Evolutionary conservation across 257 asterid species (phyloP).

Genomic region (Plectranthus barbatus): DNA sequence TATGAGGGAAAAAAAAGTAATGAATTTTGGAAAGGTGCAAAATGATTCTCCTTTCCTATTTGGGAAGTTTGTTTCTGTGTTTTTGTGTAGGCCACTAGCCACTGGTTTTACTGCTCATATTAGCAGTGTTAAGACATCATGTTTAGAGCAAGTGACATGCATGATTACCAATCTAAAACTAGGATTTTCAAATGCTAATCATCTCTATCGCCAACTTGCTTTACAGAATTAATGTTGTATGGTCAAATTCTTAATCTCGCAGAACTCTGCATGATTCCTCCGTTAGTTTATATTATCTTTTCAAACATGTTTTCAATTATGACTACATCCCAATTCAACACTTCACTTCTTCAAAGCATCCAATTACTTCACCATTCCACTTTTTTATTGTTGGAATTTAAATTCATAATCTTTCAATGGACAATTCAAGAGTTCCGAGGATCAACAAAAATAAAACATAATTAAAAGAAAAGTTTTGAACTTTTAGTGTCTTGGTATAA

Average conservation of each 20-base stretch:
- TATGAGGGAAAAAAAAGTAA: neutral
- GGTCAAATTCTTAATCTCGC: neutral
- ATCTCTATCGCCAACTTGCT: neutral
- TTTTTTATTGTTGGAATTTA: too few relatives aligned
- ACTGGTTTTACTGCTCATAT: neutral
- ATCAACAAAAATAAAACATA: too few relatives aligned
- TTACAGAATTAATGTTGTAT: neutral
- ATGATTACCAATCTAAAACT: slow-evolving; percentile 17
- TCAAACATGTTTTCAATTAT: neutral
- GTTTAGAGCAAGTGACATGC: slow-evolving; percentile 15
- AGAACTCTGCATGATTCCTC: neutral
- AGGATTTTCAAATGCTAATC: slow-evolving; percentile 18
- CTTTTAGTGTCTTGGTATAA: too few relatives aligned
- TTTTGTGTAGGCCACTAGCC: slow-evolving; percentile 11
- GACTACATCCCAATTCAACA: neutral
- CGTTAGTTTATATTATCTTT: neutral
- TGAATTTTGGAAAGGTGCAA: slow-evolving; percentile 10
- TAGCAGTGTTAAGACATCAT: slow-evolving; percentile 1
- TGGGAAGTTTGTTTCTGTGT: slow-evolving; percentile 14
- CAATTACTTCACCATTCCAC: too few relatives aligned
- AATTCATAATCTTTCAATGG: too few relatives aligned
- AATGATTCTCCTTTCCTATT: slow-evolving; percentile 18
- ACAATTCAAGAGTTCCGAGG: neutral
- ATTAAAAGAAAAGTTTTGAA: too few relatives aligned
- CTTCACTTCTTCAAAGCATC: too few relatives aligned